Conservation (phyloP, 2,329 filamentous ascomycete species). For the Fusarium secorum region DNA sequence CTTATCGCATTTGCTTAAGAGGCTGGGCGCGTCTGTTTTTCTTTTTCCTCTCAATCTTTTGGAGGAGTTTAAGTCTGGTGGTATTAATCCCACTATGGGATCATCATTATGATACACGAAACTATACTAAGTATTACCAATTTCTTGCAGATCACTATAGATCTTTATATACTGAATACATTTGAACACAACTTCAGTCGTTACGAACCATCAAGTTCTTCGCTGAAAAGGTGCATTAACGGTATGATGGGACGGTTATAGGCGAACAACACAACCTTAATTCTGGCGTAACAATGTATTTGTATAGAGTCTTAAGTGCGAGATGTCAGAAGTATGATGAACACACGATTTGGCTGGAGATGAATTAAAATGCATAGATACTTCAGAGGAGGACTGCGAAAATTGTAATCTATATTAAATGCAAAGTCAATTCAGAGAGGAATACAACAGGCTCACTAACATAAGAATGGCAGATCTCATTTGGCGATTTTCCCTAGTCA, state of each 20-base stretch:
- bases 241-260: neutral
- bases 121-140: neutral
- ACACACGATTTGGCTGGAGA: accelerated
- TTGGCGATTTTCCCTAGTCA: neutral
- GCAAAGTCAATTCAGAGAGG: neutral
- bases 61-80: neutral
- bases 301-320: neutral
- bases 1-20: neutral
- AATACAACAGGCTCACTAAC: neutral
- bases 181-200: too few relatives aligned
- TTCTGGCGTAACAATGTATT: neutral
- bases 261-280: neutral
- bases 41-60: neutral
- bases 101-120: neutral
- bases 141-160: accelerated
- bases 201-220: neutral
- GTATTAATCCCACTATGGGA: neutral
- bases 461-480: accelerated
- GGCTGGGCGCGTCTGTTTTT: neutral
- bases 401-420: accelerated
- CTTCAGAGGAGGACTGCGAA: accelerated
- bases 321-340: accelerated
- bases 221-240: neutral
- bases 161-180: neutral
- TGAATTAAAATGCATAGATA: accelerated